Evolutionary conservation across 306 rosid species (phyloP), one percentile per base, ranked within the genome.

Genomic region (Vigna hirtella): DNA sequence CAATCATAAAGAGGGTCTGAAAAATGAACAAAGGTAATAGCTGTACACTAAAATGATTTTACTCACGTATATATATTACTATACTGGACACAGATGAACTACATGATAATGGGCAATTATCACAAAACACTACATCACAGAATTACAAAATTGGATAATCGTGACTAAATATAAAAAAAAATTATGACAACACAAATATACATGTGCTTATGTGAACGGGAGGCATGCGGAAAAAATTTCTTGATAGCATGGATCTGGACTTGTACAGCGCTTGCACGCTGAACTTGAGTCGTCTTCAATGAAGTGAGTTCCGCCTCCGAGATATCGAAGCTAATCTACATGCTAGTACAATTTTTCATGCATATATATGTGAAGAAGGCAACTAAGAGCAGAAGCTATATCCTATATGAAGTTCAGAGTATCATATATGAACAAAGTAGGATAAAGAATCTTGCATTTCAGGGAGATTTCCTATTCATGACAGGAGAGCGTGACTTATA

Each of bases 71-170:
- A 66, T 20, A 40, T 68, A 48, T 40, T 51, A 74, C 84, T 72
- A 56, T 68, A 63, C 66, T 26, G 80, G 70, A 71, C 67, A 79
- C 17, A 1, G 70, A 65, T 58, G 77, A 62, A 64, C 74, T 76
- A 77, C 77, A 76, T 17, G 74, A 73, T 59, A 73, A 51, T 80
- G 79, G 51, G 45, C 47, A 68, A 61, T 53, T 77, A 55, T 55
- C 79, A 56, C 73, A 61, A 70, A 30, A 76, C 75, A 69, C 86
- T 86, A 87, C 86, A 86, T 59, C 85, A 89, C 88, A 80, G 73
- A 52, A 79, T 80, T 89, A 82, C 93, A 90, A 90, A 92, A 90
- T 86, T 87, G 85, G 85, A 75, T 77, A 71, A 38, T 15, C 53
- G 61, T 45, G 56, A 70, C 80, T 32, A 74, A 78, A 69, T 7